Conservation (phyloP, 2,329 filamentous ascomycete species). For the Amauroascus verrucosus region DNA sequence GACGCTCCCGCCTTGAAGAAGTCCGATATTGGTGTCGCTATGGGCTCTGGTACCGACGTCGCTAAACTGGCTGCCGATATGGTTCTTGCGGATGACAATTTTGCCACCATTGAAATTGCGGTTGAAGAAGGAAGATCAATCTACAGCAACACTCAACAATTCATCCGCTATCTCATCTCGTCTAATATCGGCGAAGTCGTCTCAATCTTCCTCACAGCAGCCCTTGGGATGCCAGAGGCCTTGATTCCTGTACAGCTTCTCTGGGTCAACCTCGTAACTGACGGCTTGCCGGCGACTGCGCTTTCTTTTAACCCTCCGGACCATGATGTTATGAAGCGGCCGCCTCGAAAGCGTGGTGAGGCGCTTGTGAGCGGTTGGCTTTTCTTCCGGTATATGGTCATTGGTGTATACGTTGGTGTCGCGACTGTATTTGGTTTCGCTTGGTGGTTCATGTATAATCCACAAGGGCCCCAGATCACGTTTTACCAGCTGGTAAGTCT, state of each 20-base stretch:
- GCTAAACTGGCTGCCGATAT: conserved; percentile 95
- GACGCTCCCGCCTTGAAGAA: conserved; percentile 97
- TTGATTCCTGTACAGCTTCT: conserved; percentile 93
- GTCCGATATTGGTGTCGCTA: conserved; percentile 95
- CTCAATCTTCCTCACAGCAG: conserved; percentile 95
- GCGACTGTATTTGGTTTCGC: conserved; percentile 95
- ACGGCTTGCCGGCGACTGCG: conserved; percentile 90
- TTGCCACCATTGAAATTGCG: conserved; percentile 90
- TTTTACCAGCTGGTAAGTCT: conserved; percentile 66
- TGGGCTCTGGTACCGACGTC: conserved; percentile 96
- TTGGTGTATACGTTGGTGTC: conserved; percentile 86
- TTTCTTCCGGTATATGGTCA: conserved; percentile 94
- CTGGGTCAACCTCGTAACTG: conserved; percentile 97
- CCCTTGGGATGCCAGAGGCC: conserved; percentile 93
- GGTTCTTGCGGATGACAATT: conserved; percentile 98
- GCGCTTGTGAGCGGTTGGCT: conserved; percentile 88
- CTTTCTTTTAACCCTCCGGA: conserved; percentile 98
- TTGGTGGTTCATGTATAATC: conserved; percentile 99
- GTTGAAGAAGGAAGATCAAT: conserved; percentile 96
- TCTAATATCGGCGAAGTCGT: conserved; percentile 99
- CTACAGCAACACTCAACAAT: conserved; percentile 99
- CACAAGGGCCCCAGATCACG: conserved; percentile 76
- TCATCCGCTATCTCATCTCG: conserved; percentile 97
- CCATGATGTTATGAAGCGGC: conserved; percentile 91
- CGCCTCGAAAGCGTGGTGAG: conserved; percentile 85